These are phyloP conservation scores for Stephanocyclus meneghinianus DNA, from an alignment of 352 stramenopile genomes.

Conservation along the genomic window DNA sequence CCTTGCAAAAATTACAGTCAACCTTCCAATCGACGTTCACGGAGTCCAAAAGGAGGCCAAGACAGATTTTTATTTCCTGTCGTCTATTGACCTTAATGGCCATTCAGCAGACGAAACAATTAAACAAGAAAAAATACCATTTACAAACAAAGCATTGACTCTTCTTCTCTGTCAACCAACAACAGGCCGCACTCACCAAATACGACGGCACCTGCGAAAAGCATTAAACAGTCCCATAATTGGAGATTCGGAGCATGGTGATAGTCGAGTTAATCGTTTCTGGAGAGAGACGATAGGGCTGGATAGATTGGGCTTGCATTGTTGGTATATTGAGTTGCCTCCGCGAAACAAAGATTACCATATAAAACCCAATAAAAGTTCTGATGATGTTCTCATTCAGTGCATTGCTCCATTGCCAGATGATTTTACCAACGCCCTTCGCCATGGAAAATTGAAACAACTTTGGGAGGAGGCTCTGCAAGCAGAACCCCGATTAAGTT, in stretches of 20 bases:
- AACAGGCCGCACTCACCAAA: slow-evolving; percentile 70
- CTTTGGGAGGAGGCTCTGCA: slow-evolving; percentile 47
- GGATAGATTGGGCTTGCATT: slow-evolving; percentile 67
- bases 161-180: slow-evolving; percentile 50
- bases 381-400: slow-evolving; percentile 20
- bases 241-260: slow-evolving; percentile 63
- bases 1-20: slow-evolving; percentile 34
- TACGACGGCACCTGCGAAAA: slow-evolving; percentile 52
- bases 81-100: slow-evolving; percentile 27
- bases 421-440: slow-evolving; percentile 33
- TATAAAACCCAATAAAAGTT: neutral
- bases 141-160: slow-evolving; percentile 21
- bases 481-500: slow-evolving; percentile 36
- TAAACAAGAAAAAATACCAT: slow-evolving; percentile 2
- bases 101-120: neutral
- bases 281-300: slow-evolving; percentile 59
- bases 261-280: slow-evolving; percentile 62
- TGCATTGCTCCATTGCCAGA: slow-evolving; percentile 47
- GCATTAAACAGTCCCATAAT: slow-evolving; percentile 56
- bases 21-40: slow-evolving; percentile 46
- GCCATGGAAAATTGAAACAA: slow-evolving; percentile 15
- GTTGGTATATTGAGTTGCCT: slow-evolving; percentile 56
- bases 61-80: slow-evolving; percentile 61
- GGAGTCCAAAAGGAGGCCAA: slow-evolving; percentile 41
- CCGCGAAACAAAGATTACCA: slow-evolving; percentile 11